These are phyloP conservation scores for Aspergillus hiratsukae DNA, from an alignment of 2,329 filamentous ascomycete genomes.

Conservation along the genomic window DNA sequence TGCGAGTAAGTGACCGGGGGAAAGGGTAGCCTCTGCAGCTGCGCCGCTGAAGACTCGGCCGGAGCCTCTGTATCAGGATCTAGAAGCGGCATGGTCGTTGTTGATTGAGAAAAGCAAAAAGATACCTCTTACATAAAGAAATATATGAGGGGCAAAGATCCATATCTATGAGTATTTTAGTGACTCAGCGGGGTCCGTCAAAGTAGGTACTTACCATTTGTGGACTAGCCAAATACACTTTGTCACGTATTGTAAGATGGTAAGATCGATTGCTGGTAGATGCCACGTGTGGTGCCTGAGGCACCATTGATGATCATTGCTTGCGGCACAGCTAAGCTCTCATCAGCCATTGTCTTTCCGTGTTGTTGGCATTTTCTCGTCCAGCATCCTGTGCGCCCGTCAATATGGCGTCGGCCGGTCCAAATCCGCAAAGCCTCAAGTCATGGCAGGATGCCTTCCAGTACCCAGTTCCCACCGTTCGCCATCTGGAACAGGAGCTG, in stretches of 20 bases:
- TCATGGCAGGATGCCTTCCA: constrained; percentile 66
- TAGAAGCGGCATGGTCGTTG: constrained; percentile 25
- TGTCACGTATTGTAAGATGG: constrained; percentile 1
- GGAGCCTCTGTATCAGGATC: constrained; percentile 16
- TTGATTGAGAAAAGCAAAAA: constrained; percentile 1
- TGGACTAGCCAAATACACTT: constrained; percentile 6
- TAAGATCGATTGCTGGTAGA: background rate
- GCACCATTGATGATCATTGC: constrained; percentile 8
- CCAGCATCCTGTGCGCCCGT: constrained; percentile 7
- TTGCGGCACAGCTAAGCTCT: background rate
- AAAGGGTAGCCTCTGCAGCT: constrained; percentile 56
- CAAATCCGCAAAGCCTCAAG: constrained; percentile 53
- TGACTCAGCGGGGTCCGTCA: background rate
- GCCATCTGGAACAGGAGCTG: constrained; percentile 61
- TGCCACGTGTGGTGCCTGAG: constrained; percentile 18
- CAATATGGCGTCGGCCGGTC: constrained; percentile 52
- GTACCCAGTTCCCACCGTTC: constrained; percentile 59
- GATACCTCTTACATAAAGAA: background rate
- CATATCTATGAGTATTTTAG: background rate
- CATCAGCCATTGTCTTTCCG: background rate
- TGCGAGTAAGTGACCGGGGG: constrained; percentile 79
- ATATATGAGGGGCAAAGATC: constrained; percentile 2
- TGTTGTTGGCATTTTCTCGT: constrained; percentile 6
- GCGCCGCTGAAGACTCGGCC: constrained; percentile 13
- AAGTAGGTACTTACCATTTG: constrained; percentile 1